Evolutionary conservation across 306 rosid genomes (phyloP).

Genomic region (Fagus sylvatica): DNA sequence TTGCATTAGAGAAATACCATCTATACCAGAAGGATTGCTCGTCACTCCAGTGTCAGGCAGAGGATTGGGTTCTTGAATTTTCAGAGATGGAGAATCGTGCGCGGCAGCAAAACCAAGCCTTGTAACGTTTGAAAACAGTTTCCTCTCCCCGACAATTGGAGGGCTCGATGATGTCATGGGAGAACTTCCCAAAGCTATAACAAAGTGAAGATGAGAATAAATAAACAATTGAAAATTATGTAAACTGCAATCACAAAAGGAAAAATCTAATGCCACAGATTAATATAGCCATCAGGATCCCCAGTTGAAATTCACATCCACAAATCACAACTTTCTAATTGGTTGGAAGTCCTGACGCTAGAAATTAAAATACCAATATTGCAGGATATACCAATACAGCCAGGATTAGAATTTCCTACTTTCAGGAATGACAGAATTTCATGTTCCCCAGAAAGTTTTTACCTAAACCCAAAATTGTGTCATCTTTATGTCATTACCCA

Average conservation of each 20-base stretch:
- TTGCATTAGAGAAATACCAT: slow-evolving; percentile 41
- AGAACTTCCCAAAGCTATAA: slow-evolving; percentile 80
- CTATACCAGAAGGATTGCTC: slow-evolving; percentile 37
- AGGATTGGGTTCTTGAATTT: slow-evolving; percentile 56
- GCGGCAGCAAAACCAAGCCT: slow-evolving; percentile 91
- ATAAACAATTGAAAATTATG: not conserved
- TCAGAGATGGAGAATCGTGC: slow-evolving; percentile 87
- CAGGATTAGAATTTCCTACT: not conserved
- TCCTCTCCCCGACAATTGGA: slow-evolving; percentile 70
- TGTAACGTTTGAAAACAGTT: slow-evolving; percentile 79
- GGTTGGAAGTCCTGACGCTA: not conserved
- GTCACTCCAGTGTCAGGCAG: slow-evolving; percentile 19
- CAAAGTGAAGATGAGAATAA: slow-evolving; percentile 16
- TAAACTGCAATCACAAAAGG: slow-evolving; percentile 1
- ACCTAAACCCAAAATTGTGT: not conserved
- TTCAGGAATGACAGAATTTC: not conserved
- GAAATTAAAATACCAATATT: not conserved
- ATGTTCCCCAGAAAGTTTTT: not conserved
- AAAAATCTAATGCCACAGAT: not conserved
- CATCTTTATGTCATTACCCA: not conserved
- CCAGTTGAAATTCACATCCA: not conserved
- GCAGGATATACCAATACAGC: not conserved
- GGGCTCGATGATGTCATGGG: slow-evolving; percentile 61
- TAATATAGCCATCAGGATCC: slow-evolving; percentile 10
- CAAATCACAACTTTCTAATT: not conserved